phyloP scores from a whole-genome alignment of 148 eudicot genomes.

The Agrostemma githago region DNA sequence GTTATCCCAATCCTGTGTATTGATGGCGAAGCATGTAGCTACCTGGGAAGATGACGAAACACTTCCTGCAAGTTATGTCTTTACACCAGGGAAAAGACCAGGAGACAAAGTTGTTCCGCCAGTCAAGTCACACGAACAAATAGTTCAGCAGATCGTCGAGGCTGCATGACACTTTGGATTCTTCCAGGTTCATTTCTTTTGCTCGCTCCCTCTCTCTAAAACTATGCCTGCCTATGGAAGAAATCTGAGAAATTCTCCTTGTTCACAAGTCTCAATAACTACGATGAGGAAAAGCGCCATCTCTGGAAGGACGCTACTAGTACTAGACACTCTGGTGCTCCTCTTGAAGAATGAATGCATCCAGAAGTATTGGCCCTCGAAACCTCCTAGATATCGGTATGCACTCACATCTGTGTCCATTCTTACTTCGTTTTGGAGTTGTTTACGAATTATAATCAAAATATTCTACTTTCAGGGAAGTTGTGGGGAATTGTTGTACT shows the following conservation, averaged over 20 bases:
- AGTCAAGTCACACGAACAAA: neutral
- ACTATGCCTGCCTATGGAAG: neutral
- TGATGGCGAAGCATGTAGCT: conserved; percentile 23
- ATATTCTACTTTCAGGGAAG: neutral
- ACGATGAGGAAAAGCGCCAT: conserved; percentile 33
- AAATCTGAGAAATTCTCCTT: conserved; percentile 22
- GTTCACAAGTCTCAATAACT: conserved; percentile 32
- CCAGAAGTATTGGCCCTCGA: conserved; percentile 42
- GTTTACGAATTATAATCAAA: no score
- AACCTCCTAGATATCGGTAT: conserved; percentile 35
- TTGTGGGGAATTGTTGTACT: conserved; percentile 9
- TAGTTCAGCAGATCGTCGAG: conserved; percentile 28
- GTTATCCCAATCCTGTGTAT: neutral
- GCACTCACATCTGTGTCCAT: neutral
- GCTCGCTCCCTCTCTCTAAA: neutral
- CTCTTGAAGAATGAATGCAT: conserved; percentile 43
- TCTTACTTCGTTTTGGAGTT: neutral
- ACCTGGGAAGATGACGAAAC: conserved; percentile 45
- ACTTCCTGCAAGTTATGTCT: conserved; percentile 41
- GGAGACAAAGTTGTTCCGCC: conserved; percentile 28
- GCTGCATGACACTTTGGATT: conserved; percentile 48
- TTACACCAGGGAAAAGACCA: conserved; percentile 49
- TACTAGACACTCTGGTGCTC: conserved; percentile 31
- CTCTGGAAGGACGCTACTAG: conserved; percentile 40
- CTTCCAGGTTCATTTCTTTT: conserved; percentile 45